phyloP scores from a whole-genome alignment of 1,139 yeast genomes.

The Yarrowia galli region DNA sequence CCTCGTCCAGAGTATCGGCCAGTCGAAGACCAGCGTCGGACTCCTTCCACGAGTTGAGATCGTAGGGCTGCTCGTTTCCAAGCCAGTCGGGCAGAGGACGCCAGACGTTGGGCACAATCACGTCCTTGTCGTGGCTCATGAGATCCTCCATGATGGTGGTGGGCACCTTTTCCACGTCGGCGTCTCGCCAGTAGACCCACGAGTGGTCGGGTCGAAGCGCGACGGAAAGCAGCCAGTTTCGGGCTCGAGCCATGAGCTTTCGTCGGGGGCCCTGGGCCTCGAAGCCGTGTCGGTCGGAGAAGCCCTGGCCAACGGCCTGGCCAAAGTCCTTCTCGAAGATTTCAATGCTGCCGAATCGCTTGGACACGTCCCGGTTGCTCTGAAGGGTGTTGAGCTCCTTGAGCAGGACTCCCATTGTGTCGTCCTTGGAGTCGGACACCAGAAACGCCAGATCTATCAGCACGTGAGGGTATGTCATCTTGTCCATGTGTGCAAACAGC shows the following conservation, averaged over 20 bases:
- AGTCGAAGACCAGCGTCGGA: slow-evolving; percentile 81
- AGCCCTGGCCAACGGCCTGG: slow-evolving; percentile 79
- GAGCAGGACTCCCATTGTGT: slow-evolving; percentile 61
- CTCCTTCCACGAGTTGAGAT: slow-evolving; percentile 90
- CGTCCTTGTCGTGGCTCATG: slow-evolving; percentile 70
- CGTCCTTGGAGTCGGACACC: slow-evolving; percentile 73
- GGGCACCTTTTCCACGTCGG: slow-evolving; percentile 71
- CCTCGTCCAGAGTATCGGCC: slow-evolving; percentile 80
- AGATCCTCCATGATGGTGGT: slow-evolving; percentile 67
- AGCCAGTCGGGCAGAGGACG: slow-evolving; percentile 90
- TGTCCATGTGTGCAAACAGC: slow-evolving; percentile 67
- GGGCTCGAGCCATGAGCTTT: slow-evolving; percentile 74
- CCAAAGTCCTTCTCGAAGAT: slow-evolving; percentile 71
- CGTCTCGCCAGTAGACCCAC: slow-evolving; percentile 85
- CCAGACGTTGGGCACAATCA: slow-evolving; percentile 89
- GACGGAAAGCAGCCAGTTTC: slow-evolving; percentile 71
- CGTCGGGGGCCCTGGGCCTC: slow-evolving; percentile 78
- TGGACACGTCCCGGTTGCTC: slow-evolving; percentile 61
- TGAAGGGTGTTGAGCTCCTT: slow-evolving; percentile 59
- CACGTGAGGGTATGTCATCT: slow-evolving; percentile 70
- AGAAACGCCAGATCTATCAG: slow-evolving; percentile 69
- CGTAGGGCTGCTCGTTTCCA: slow-evolving; percentile 89
- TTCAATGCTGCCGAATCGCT: slow-evolving; percentile 66
- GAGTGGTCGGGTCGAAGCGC: slow-evolving; percentile 72
- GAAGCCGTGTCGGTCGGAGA: slow-evolving; percentile 78